phyloP scores from a whole-genome alignment of 371 early-diverging fungal species.

The Mortierella sp. region DNA sequence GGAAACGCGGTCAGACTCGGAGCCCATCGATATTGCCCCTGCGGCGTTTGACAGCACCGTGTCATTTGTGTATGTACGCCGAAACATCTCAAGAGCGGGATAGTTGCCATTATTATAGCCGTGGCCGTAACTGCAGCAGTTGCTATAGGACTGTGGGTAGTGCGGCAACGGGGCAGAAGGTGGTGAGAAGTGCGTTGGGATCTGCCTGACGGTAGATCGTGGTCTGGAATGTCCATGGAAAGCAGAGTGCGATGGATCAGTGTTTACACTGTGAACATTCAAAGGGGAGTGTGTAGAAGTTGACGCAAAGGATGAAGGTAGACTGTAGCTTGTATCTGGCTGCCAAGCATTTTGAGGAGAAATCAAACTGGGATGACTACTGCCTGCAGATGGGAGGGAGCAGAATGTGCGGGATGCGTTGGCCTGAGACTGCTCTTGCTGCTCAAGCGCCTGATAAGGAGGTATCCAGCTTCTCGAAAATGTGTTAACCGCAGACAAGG shows the following conservation, averaged over 20 bases:
- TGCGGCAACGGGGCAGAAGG: not conserved
- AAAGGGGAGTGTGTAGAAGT: too few species aligned
- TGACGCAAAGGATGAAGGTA: not conserved
- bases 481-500: too few species aligned
- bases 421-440: too few species aligned
- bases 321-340: not conserved
- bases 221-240: not conserved
- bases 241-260: too few species aligned
- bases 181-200: not conserved
- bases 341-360: not conserved
- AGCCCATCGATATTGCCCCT: not conserved
- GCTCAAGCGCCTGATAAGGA: too few species aligned
- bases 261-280: too few species aligned
- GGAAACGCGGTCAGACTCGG: not conserved
- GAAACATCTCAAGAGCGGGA: conserved; percentile 1
- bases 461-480: too few species aligned
- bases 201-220: not conserved
- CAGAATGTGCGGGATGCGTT: too few species aligned
- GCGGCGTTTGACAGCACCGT: not conserved
- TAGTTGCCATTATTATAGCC: conserved; percentile 3
- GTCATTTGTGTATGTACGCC: not conserved
- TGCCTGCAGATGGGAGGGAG: too few species aligned
- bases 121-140: not conserved
- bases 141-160: not conserved
- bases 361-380: not conserved